Evolutionary conservation across 305 asterid species (phyloP), one percentile per base, ranked within the genome.

Genomic region (Ajuga reptans): DNA sequence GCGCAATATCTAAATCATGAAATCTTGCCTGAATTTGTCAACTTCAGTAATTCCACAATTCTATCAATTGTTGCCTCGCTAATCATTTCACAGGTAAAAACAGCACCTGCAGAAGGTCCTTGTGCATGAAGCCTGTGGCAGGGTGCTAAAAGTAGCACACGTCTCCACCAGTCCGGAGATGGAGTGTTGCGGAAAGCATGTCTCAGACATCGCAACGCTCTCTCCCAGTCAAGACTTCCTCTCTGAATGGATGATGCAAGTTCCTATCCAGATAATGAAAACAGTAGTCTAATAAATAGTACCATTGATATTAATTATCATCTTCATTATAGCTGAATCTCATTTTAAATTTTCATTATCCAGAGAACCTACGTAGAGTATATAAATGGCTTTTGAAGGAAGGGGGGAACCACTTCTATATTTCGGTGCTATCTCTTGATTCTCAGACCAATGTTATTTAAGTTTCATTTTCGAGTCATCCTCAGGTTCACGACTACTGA

Each of bases 101-200:
- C 99, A 68, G 96, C 99, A 74, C 99, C 99, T 41, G 88, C 86
- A 16, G 91, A 81, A 67, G 87, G 91, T 69, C 85, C 89, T 79
- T 89, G 99, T 54, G 87, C 79, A 65, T 81, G 86, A 76, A 14
- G 71, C 79, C 99, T 84, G 65, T 93, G 92, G 82, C 96, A 89
- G 9, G 99, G 99, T 69, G 99, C 97, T 83, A 91, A 77, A 80
- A 93, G 92, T 71, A 93, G 87, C 72, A 93, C 99, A 55, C 96
- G 95, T 63, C 91, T 91, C 99, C 99, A 93, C 99, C 99, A 93
- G 77, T 93, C 99, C 4, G 95, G 97, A 46, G 99, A 90, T 80
- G 99, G 99, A 70, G 95, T 86, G 80, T 85, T 91, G 72, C 97
- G 96, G 71, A 93, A 88, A 72, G 97, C 96, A 82, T 93, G 99